Evolutionary conservation across 2,329 filamentous ascomycete species (phyloP), one percentile per base, ranked within the genome.

Genomic region (Cladophialophora exuberans): DNA sequence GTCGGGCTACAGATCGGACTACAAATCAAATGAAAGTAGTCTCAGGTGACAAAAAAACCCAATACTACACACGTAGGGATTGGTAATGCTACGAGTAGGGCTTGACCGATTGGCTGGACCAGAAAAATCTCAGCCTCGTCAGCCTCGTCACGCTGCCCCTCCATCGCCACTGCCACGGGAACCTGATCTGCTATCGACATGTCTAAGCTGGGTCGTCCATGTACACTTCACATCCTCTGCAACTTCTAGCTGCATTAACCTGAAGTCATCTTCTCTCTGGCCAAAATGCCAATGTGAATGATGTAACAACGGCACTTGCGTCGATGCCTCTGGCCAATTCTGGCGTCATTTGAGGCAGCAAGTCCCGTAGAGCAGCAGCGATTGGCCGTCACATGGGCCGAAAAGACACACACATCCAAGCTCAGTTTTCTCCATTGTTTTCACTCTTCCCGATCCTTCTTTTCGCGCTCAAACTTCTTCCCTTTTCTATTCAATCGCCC

Each of bases 271-370:
- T n/a, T n/a, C n/a, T n/a, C n/a, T n/a, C n/a, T n/a, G n/a, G n/a
- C n/a, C n/a, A n/a, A n/a, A n/a, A n/a, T 10, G 3, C 39, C 39
- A 42, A 25, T 42, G 18, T n/a, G n/a, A n/a, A n/a, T n/a, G n/a
- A n/a, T n/a, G n/a, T n/a, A n/a, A n/a, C n/a, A n/a, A 9, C 6
- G 17, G 39, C 39, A 20, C 6, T 6, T n/a, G 15, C 7, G 3
- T 39, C 10, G 43, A 46, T n/a, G 26, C 18, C 43, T 18, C 33
- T 30, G 31, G 13, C 20, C 10, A 48, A 38, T 15, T 38, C 18
- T 48, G 45, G 31, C 45, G 45, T 48, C 45, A 48, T 48, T 23
- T 38, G 45, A 31, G 31, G 45, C 30, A 48, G 22, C 10, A 13
- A 15, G 4, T 25, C 22, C 10, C 9, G 15, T 30, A 18, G 31